A percentile compares a stretch with the other conserved stretches of the same genome.
These are phyloP conservation scores for Fusarium sp. DNA, from an alignment of 2,329 filamentous ascomycete species.

Conservation along the genomic window DNA sequence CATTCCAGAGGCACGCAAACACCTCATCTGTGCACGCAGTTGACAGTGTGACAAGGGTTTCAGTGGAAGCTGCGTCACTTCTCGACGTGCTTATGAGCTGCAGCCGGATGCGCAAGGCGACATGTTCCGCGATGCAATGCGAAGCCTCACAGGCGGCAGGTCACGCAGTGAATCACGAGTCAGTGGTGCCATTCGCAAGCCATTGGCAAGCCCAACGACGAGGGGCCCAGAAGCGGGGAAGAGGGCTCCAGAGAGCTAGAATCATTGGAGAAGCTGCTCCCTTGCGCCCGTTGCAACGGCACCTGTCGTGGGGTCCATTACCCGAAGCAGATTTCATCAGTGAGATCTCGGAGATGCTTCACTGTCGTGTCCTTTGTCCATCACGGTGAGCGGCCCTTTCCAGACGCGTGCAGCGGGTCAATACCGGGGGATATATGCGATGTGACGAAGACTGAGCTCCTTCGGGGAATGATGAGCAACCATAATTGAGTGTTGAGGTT, in stretches of 20 bases:
- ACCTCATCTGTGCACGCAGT: constrained; percentile 16
- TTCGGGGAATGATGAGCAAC: constrained; percentile 29
- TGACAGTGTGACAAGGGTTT: constrained; percentile 23
- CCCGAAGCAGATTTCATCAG: constrained; percentile 26
- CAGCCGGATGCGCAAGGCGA: constrained; percentile 24
- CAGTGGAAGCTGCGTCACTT: constrained; percentile 35
- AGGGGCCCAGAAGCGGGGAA: constrained; percentile 18
- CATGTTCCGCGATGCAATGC: constrained; percentile 31
- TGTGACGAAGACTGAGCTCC: constrained; percentile 23
- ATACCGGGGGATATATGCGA: constrained; percentile 24
- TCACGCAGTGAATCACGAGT: constrained; percentile 30
- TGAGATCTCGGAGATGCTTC: constrained; percentile 22
- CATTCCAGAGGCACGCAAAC: constrained; percentile 4
- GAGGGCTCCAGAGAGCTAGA: background rate
- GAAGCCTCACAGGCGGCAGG: constrained; percentile 26
- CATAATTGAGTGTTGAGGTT: constrained; percentile 24
- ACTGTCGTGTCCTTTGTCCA: constrained; percentile 15
- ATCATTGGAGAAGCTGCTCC: constrained; percentile 12
- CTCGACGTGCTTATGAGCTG: constrained; percentile 18
- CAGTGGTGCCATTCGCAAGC: constrained; percentile 39
- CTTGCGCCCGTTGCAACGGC: constrained; percentile 38
- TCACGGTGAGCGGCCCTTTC: constrained; percentile 29
- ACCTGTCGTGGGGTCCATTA: constrained; percentile 41
- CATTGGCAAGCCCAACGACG: constrained; percentile 25
- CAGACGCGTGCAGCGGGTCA: constrained; percentile 29